Evolutionary conservation across 1,284 basidiomycete species (phyloP), one percentile per base, ranked within the genome.

Genomic region (Tilletia horrida): DNA sequence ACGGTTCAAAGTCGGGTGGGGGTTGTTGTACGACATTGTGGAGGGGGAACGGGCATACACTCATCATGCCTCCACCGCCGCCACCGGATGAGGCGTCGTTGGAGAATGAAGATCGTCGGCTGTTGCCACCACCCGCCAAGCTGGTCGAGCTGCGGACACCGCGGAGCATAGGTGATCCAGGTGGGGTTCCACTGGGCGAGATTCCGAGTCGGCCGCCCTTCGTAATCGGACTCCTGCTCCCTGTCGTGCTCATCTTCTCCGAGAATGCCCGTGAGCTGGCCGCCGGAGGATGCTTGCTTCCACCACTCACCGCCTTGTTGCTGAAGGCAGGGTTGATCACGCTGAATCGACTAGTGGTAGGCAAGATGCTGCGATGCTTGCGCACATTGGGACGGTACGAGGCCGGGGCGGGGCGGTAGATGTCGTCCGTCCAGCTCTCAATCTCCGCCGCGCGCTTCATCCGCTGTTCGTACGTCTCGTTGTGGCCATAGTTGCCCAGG

Each of bases 341-440:
- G 59, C 73, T 76, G 67, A 91, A 90, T 68, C 86, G 83, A 71
- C 76, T 80, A 11, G 88, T 87, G 14, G 84, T 84, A 27, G 81
- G 90, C 81, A 84, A 86, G 86, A 67, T 91, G 89, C 82, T 92
- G 92, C 11, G 88, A 85, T 14, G 92, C 85, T 85, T 69, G 80
- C 80, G 68, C 70, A 79, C 82, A 76, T 92, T 97, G 25, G 96
- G 96, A 13, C 95, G 88, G 80, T 94, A 92, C 68, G 90, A 86
- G 71, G 89, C 90, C 1, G 95, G 96, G 2, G 95, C 96, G 13
- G 95, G 89, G 42, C 90, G 88, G 83, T 97, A 96, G 76, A 98
- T 98, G 81, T 97, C 92, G 76, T 91, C 90, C 35, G 93, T 89
- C 95, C 95, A 98, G 78, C 90, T 88, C 83, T 99, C 96, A 76